Evolutionary conservation across 345 rosid genomes (phyloP).

Genomic region (Clausena lansium): DNA sequence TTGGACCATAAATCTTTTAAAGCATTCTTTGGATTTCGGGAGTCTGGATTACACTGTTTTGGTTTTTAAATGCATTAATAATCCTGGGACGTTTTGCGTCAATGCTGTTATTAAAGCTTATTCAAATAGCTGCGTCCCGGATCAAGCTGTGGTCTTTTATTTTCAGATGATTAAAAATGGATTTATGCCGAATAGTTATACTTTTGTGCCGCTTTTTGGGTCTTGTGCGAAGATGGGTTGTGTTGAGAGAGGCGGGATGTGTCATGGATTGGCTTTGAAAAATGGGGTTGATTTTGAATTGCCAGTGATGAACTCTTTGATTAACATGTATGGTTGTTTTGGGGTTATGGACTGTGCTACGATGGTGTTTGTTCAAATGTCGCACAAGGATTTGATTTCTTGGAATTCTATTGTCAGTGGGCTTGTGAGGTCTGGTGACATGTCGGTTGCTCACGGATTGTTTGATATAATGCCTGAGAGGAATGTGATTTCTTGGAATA

Average conservation of each 20-base stretch:
- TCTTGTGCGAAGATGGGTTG: conserved; percentile 42
- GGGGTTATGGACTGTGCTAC: conserved; percentile 36
- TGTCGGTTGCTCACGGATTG: conserved; percentile 41
- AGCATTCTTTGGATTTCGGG: conserved; percentile 42
- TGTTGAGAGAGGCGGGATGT: conserved; percentile 42
- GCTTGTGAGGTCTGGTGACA: conserved; percentile 25
- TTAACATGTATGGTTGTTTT: conserved; percentile 43
- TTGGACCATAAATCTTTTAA: conserved; percentile 50
- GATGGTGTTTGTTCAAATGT: conserved; percentile 54
- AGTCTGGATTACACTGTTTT: conserved; percentile 40
- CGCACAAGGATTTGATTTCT: conserved; percentile 44
- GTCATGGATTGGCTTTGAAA: conserved; percentile 58
- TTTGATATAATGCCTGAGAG: conserved; percentile 49
- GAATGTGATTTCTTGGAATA: conserved; percentile 59
- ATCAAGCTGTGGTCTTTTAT: conserved; percentile 41
- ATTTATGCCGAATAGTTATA: conserved; percentile 57
- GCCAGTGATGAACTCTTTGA: conserved; percentile 58
- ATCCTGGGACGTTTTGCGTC: conserved; percentile 36
- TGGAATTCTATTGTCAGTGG: conserved; percentile 50
- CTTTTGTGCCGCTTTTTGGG: conserved; percentile 52
- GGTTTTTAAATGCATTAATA: conserved; percentile 38
- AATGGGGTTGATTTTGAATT: conserved; percentile 44
- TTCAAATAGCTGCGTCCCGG: conserved; percentile 39
- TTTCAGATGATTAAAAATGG: conserved; percentile 44
- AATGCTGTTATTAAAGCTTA: conserved; percentile 49